Evolutionary conservation across 495 filamentous ascomycete genomes (phyloP).

Genomic region (Amphirosellinia nigrospora): DNA sequence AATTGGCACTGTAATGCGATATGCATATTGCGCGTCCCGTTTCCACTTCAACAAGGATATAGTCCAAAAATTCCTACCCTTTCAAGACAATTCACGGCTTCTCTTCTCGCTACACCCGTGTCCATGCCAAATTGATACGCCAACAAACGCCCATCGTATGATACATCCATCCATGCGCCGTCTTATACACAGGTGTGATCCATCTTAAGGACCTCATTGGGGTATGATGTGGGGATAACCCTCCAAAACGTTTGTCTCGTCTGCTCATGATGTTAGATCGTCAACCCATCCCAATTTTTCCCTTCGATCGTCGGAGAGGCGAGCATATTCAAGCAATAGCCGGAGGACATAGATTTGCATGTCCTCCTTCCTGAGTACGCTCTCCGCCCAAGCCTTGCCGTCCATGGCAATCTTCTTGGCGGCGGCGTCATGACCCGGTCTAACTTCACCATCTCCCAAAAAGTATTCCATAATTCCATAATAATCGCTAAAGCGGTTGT

Average conservation of each 20-base stretch:
- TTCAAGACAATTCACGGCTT: not conserved
- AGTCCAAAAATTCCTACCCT: slow-evolving; percentile 6
- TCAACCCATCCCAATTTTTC: slow-evolving; percentile 71
- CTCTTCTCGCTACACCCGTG: not conserved
- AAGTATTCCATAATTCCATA: slow-evolving; percentile 84
- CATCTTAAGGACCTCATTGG: slow-evolving; percentile 6
- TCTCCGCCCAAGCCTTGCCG: slow-evolving; percentile 70
- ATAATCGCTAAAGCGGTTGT: slow-evolving; percentile 77
- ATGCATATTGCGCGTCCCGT: slow-evolving; percentile 29
- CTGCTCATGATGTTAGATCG: slow-evolving; percentile 42
- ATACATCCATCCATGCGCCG: slow-evolving; percentile 24
- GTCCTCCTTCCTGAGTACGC: slow-evolving; percentile 71
- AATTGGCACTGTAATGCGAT: slow-evolving; percentile 7
- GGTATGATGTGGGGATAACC: slow-evolving; percentile 18
- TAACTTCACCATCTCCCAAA: slow-evolving; percentile 58
- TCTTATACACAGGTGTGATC: slow-evolving; percentile 5
- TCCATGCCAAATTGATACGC: not conserved
- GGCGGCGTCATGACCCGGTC: slow-evolving; percentile 59
- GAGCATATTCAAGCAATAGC: slow-evolving; percentile 73
- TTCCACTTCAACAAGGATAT: slow-evolving; percentile 23
- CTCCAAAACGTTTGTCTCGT: slow-evolving; percentile 6
- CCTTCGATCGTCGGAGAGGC: slow-evolving; percentile 68
- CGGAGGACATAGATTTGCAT: slow-evolving; percentile 74
- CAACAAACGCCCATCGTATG: slow-evolving; percentile 38
- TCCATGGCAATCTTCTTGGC: slow-evolving; percentile 67